Base-by-base conservation (phyloP, 768 basidiomycete genomes). In the Holtermannia corniformis region DNA sequence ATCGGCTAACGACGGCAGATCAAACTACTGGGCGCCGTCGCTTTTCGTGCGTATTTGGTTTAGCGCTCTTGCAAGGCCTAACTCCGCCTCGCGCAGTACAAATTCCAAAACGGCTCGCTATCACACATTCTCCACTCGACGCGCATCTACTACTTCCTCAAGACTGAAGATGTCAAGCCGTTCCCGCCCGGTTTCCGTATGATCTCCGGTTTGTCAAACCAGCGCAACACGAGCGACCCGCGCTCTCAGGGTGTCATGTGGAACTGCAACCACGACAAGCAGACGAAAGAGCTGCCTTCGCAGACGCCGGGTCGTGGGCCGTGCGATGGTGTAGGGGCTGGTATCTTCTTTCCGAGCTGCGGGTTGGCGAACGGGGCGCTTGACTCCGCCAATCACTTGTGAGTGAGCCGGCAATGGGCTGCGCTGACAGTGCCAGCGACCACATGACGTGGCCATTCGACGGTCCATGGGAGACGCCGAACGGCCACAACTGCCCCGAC, bases 91-190 rank as follows among this genome's bases (percentile, higher is more conserved):
- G 47, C 21, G 1, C 58, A 62, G 49, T 68, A 69, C 48, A 63
- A 65, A 40, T 67, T 54, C 53, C 43, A 42, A 1, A 70, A 73
- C 53, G 64, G 63, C 24, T 59, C 65, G 11, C 66, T 68, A 55
- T n/a, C 56, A 1, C 57, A 58, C 4, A 60, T 71, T 19, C 52
- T 61, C n/a, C 60, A 60, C 14, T 52, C 55, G 1, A 49, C 51
- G 10, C 55, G 71, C 7, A 64, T 73, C 57, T 73, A 71, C 58
- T 73, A 73, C 54, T 68, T 62, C 56, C 52, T 47, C 55, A 65
- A 62, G 44, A 49, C 32, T 25, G 41, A 46, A 21, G 51, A 65
- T 14, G 60, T 65, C 41, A 47, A 58, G 24, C 64, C 66, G 20
- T 68, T 64, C 55, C 64, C 67, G 1, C 58, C 54, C 23, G 67